Percentiles rank a stretch among this genome's conserved stretches.
phyloP scores from a whole-genome alignment of 108 stramenopile species.

The Nitzschia inconspicua region DNA sequence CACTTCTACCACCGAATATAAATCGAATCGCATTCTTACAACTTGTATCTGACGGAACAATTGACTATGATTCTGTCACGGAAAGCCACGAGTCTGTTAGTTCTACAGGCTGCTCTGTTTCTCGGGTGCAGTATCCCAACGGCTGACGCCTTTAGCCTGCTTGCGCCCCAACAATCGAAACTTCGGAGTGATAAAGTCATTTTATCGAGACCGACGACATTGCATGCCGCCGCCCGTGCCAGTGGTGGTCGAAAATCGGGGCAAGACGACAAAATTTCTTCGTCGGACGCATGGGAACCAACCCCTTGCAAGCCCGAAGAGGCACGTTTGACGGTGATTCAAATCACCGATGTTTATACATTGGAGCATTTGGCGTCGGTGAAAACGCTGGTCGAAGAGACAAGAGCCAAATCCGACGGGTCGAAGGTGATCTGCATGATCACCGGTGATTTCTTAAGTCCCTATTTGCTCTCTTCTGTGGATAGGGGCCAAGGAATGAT shows the following conservation, averaged over 20 bases:
- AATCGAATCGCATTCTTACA: too few relatives aligned
- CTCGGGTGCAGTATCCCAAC: too few relatives aligned
- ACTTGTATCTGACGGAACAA: too few relatives aligned
- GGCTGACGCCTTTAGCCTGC: too few relatives aligned
- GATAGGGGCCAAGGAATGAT: slow-evolving; percentile 58
- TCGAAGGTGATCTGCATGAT: slow-evolving; percentile 22
- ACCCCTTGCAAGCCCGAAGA: slow-evolving; percentile 19
- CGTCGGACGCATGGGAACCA: slow-evolving; percentile 18
- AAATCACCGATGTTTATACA: slow-evolving; percentile 54
- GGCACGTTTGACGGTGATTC: slow-evolving; percentile 33
- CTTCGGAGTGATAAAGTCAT: too few relatives aligned
- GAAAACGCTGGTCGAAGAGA: slow-evolving; percentile 33
- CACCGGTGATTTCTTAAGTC: slow-evolving; percentile 41
- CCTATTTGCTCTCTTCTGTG: slow-evolving; percentile 36
- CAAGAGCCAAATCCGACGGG: slow-evolving; percentile 6
- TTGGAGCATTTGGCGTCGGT: slow-evolving; percentile 44
- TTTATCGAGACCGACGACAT: not conserved
- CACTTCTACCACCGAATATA: too few relatives aligned
- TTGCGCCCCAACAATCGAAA: too few relatives aligned
- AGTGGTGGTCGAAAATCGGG: slow-evolving; percentile 16
- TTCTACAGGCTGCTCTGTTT: too few relatives aligned
- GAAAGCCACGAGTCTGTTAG: too few relatives aligned
- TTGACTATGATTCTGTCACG: too few relatives aligned
- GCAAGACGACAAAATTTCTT: slow-evolving; percentile 2
- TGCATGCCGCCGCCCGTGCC: not conserved